Base-by-base conservation (phyloP, 108 stramenopile species). In the Cyclotella choctawhatcheeana region DNA sequence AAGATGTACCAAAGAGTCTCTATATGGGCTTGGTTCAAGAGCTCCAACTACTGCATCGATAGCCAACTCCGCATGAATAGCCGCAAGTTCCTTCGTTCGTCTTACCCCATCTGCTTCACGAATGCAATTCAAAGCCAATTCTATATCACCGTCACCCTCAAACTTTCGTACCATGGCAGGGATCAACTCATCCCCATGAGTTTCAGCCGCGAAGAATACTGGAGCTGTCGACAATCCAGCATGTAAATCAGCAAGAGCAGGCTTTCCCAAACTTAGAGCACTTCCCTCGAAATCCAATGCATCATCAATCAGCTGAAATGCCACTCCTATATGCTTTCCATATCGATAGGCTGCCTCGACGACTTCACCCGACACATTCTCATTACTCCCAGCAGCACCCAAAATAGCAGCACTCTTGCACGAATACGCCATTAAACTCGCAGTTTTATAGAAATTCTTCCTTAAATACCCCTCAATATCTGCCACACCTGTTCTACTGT, bases 371-470 rank as follows among this genome's bases (percentile, higher is more conserved):
- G 87, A 74, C 24, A 73, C 71, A 69, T 26, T 20, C 0, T 7
- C 21, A 24, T 22, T 40, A 18, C 35, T 21, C 6, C 59, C 59
- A 5, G 86, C 83, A 5, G 83, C 91, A 6, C 88, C 93, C 45
- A 99, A 83, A 43, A 99, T 66, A 14, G 97, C 97, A 0, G 97
- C 87, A 56, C 94, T 91, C 67, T 87, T 89, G 81, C 97, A 97
- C 12, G 92, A 90, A 67, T 98, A 97, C 1, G 98, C 99, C 97
- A 99, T 98, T 60, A 99, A 89, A 72, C 91, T 93, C 12, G 83
- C 96, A 2, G 99, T 99, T 83, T 99, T 99, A 85, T 97, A 99
- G 71, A 90, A 99, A 71, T 95, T 98, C 78, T 99, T 99, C 51
- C 84, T 83, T 44, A 98, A 72, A 77, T 99, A 99, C 67, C 90